Percentiles rank a stretch among this genome's conserved stretches.
Evolutionary conservation across 139 green algal species (phyloP).

Genomic region (Parachlorella kessleri): DNA sequence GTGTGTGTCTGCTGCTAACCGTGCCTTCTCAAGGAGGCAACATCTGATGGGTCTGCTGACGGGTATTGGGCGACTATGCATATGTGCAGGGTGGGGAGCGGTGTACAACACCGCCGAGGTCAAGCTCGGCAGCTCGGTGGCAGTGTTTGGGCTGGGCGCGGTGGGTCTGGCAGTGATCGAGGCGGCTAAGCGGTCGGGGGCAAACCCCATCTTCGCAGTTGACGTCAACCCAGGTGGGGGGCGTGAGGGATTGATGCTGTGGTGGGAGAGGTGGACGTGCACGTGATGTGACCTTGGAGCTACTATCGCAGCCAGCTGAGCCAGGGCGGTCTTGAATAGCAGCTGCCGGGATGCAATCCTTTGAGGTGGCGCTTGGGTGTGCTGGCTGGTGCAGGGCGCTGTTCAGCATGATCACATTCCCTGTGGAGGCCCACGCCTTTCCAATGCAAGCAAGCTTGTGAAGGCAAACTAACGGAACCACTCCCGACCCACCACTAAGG

Average conservation of each 20-base stretch:
- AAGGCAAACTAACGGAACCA: too few relatives aligned
- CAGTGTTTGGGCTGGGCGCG: slow-evolving; percentile 87
- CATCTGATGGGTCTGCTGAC: too few relatives aligned
- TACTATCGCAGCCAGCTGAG: too few relatives aligned
- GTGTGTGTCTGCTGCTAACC: too few relatives aligned
- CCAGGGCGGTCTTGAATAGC: too few relatives aligned
- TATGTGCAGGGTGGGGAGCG: slow-evolving; percentile 90
- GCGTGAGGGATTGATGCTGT: not conserved
- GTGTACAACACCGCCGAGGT: slow-evolving; percentile 96
- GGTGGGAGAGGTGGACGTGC: not conserved
- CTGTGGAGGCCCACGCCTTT: not conserved
- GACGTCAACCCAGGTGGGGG: slow-evolving; percentile 79
- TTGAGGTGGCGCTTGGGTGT: too few relatives aligned
- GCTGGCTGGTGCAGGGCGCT: not conserved
- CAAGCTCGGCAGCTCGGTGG: slow-evolving; percentile 81
- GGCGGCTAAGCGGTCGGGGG: slow-evolving; percentile 70
- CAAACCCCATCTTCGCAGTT: slow-evolving; percentile 89
- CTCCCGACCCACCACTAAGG: too few relatives aligned
- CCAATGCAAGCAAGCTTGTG: not conserved
- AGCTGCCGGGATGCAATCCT: too few relatives aligned
- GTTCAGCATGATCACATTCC: not conserved
- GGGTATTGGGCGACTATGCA: too few relatives aligned
- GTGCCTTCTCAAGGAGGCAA: too few relatives aligned
- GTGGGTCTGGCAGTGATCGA: slow-evolving; percentile 94
- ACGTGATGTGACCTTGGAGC: too few relatives aligned